Conservation (phyloP, 305 asterid genomes). For the Fraxinus latifolia region DNA sequence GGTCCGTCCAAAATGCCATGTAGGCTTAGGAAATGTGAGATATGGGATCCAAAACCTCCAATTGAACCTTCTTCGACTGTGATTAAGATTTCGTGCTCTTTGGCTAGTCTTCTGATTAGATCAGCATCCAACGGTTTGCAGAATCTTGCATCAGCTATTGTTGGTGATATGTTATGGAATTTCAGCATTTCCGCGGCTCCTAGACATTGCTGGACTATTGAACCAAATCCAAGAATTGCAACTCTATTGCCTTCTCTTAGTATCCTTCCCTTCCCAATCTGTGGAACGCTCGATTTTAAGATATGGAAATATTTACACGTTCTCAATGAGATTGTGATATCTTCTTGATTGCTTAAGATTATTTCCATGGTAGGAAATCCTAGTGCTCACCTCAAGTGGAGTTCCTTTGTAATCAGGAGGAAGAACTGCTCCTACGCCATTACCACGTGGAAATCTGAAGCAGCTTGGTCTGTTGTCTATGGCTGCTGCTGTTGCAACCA, state of each 20-base stretch:
- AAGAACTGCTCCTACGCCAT: conserved; percentile 51
- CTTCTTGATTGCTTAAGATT: not conserved
- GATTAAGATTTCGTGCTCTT: conserved; percentile 51
- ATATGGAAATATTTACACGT: not conserved
- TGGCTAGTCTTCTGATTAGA: conserved; percentile 38
- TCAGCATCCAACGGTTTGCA: conserved; percentile 69
- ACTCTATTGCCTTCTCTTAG: conserved; percentile 49
- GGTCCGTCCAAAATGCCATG: conserved; percentile 57
- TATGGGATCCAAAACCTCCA: conserved; percentile 66
- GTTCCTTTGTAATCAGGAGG: conserved; percentile 56
- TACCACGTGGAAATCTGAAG: conserved; percentile 62
- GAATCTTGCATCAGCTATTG: conserved; percentile 67
- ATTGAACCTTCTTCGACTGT: conserved; percentile 71
- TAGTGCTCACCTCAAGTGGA: conserved; percentile 46
- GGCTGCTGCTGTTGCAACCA: conserved; percentile 58
- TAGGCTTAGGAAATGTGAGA: conserved; percentile 52
- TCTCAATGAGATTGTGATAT: not conserved
- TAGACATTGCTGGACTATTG: conserved; percentile 53
- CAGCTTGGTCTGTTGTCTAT: conserved; percentile 65
- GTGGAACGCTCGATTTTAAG: not conserved
- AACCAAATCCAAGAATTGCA: conserved; percentile 61
- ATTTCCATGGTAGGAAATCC: not conserved
- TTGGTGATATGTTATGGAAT: conserved; percentile 31
- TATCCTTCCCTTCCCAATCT: conserved; percentile 62
- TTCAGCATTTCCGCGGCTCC: conserved; percentile 49